Conservation (phyloP, 371 early-diverging fungal genomes). For the Circinella umbellata region DNA sequence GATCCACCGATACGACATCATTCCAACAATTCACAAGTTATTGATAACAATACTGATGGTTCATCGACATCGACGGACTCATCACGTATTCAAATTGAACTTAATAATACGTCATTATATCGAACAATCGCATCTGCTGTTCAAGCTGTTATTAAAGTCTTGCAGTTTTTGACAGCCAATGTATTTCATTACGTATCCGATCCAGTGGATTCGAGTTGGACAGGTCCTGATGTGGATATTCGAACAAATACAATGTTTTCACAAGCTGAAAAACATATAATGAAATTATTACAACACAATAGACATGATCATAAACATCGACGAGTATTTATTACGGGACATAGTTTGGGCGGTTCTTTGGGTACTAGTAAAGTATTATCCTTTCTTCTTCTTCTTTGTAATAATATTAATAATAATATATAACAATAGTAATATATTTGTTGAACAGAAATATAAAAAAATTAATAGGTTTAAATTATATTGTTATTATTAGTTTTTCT, state of each 20-base stretch:
- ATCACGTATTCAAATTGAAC: constrained; percentile 29
- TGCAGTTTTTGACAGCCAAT: constrained; percentile 30
- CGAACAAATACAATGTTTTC: constrained; percentile 35
- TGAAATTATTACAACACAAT: constrained; percentile 20
- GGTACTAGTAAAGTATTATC: constrained; percentile 34
- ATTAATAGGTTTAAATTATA: no score
- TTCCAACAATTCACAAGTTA: no score
- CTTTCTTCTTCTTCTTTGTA: no score
- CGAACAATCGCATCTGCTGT: constrained; percentile 37
- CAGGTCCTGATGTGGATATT: constrained; percentile 30
- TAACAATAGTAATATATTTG: no score
- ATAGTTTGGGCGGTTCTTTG: constrained; percentile 47
- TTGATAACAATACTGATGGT: neutral
- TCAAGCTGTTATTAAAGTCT: constrained; percentile 28
- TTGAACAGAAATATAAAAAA: no score
- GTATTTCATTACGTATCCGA: constrained; percentile 45
- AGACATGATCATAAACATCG: constrained; percentile 1
- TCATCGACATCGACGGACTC: no score
- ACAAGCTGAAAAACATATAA: constrained; percentile 39
- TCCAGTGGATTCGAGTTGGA: constrained; percentile 52
- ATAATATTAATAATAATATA: no score
- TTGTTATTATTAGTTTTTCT: constrained; percentile 39
- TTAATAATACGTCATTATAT: constrained; percentile 36
- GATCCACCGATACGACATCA: constrained; percentile 21
- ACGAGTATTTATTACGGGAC: constrained; percentile 40